Percentiles rank a stretch among this genome's conserved stretches.
These are phyloP conservation scores for Fusarium duplospermum DNA, from an alignment of 2,329 filamentous ascomycete genomes.

Conservation along the genomic window DNA sequence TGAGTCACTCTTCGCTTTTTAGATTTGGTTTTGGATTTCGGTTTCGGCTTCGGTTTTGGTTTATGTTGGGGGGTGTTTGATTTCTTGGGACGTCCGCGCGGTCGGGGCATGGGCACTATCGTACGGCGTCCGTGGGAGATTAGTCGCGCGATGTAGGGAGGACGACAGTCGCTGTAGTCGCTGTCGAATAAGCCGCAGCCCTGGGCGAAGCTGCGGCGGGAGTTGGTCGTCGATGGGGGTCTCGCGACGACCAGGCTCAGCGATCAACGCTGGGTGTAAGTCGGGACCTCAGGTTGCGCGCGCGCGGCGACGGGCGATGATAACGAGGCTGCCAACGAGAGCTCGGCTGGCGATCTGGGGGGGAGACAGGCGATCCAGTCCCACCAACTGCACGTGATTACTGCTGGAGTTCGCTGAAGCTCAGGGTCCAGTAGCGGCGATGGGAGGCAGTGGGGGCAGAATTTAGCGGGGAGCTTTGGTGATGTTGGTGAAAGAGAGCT, in stretches of 20 bases:
- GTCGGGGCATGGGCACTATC: slow-evolving; percentile 49
- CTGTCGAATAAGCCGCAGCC: slow-evolving; percentile 10
- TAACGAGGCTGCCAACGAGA: slow-evolving; percentile 39
- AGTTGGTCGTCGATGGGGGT: slow-evolving; percentile 19
- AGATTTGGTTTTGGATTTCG: slow-evolving; percentile 14
- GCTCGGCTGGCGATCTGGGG: slow-evolving; percentile 34
- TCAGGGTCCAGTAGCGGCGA: slow-evolving; percentile 20
- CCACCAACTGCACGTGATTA: slow-evolving; percentile 44
- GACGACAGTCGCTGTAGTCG: slow-evolving; percentile 13
- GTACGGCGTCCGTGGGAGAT: slow-evolving; percentile 22
- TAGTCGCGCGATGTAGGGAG: slow-evolving; percentile 11
- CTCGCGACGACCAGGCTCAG: slow-evolving; percentile 44
- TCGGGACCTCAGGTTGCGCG: slow-evolving; percentile 43
- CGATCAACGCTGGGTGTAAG: slow-evolving; percentile 49
- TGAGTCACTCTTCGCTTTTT: background rate
- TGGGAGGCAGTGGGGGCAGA: slow-evolving; percentile 1
- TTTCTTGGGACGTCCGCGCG: slow-evolving; percentile 39
- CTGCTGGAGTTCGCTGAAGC: slow-evolving; percentile 19
- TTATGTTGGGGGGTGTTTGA: slow-evolving; percentile 34
- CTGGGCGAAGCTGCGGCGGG: slow-evolving; percentile 17
- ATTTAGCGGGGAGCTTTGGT: slow-evolving; percentile 20
- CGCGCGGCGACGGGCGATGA: slow-evolving; percentile 37
- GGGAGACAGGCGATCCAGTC: slow-evolving; percentile 37
- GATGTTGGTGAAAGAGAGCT: background rate
- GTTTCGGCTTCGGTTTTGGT: slow-evolving; percentile 34